Conservation (phyloP, 1,139 yeast genomes). For the Casaregolazyma suthepensis region DNA sequence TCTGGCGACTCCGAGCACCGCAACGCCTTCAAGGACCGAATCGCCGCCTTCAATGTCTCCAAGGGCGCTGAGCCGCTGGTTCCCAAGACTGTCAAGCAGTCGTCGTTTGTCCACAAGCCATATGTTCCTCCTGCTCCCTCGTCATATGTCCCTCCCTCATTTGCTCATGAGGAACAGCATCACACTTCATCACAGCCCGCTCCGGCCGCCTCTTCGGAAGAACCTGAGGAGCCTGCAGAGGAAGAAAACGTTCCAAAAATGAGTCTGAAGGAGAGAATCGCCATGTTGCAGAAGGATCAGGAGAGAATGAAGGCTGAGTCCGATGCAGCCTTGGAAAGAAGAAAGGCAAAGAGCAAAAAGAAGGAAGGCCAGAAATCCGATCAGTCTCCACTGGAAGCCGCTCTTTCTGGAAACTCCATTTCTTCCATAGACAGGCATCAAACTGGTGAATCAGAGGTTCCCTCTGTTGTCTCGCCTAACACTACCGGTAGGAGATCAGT, state of each 20-base stretch:
- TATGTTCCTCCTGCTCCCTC: slow-evolving; percentile 36
- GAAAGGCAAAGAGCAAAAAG: slow-evolving; percentile 42
- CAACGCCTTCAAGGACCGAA: slow-evolving; percentile 36
- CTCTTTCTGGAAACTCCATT: slow-evolving; percentile 16
- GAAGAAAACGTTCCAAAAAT: slow-evolving; percentile 62
- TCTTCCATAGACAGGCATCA: slow-evolving; percentile 10
- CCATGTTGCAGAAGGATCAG: slow-evolving; percentile 74
- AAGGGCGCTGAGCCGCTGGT: slow-evolving; percentile 38
- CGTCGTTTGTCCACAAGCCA: slow-evolving; percentile 20
- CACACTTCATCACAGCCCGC: not conserved
- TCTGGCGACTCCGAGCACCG: slow-evolving; percentile 13
- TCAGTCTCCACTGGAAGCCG: slow-evolving; percentile 14
- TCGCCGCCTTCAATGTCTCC: slow-evolving; percentile 40
- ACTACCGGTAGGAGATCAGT: slow-evolving; percentile 1
- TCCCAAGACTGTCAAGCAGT: slow-evolving; percentile 34
- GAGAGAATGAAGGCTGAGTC: slow-evolving; percentile 73
- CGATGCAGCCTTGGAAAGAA: slow-evolving; percentile 56
- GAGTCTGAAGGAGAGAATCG: slow-evolving; percentile 82
- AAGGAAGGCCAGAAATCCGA: slow-evolving; percentile 9
- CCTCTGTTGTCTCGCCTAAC: not conserved
- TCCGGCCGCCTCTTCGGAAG: slow-evolving; percentile 14
- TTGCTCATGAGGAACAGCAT: slow-evolving; percentile 4
- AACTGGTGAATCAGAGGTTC: slow-evolving; percentile 13
- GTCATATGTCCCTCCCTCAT: slow-evolving; percentile 32
- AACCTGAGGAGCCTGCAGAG: slow-evolving; percentile 23